Base-by-base conservation (phyloP, 2,329 filamentous ascomycete genomes). In the Colletotrichum orchidophilum region DNA sequence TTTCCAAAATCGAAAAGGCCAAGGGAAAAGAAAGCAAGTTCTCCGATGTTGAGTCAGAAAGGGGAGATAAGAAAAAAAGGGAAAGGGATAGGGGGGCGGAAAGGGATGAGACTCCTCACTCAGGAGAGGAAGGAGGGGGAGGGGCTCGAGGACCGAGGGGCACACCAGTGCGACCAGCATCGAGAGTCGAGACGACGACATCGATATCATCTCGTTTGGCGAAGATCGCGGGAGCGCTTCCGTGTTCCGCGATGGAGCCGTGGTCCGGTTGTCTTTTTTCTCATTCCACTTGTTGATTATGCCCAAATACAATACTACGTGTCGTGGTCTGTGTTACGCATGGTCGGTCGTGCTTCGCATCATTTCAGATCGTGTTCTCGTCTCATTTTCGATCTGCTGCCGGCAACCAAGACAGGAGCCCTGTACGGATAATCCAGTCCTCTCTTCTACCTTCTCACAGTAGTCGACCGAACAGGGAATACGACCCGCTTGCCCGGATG, bases 161-260 rank as follows among this genome's bases (percentile, higher is more conserved):
- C 39, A 57, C 49, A 26, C n/a, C 29, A 33, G 29, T 50, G 29
- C 33, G 3, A 26, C 11, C 13, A 57, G 52, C 21, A 18, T 24
- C 52, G n/a, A 57, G 31, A 58, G 26, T 50, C 49, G 35, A 63
- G 57, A 66, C 15, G 31, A 42, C 55, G 59, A 64, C 60, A 18
- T 68, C 21, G 52, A 29, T 21, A 52, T 64, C 50, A 68, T 68
- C 29, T 64, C 66, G 60, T 57, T 68, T 68, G 60, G n/a, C 52
- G 52, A 58, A 64, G 52, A 64, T 68, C 59, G 33, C 52, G 50
- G 66, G 60, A 64, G 42, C 31, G 35, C 31, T 55, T 59, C 63
- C 63, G 54, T 59, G 53, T 26, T 31, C 42, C 42, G 59, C 27
- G 24, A 50, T 31, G 42, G 59, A 46, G 29, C 52, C n/a, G n/a